Conservation (phyloP, 2,329 filamentous ascomycete species). For the Nakataea oryzae region DNA sequence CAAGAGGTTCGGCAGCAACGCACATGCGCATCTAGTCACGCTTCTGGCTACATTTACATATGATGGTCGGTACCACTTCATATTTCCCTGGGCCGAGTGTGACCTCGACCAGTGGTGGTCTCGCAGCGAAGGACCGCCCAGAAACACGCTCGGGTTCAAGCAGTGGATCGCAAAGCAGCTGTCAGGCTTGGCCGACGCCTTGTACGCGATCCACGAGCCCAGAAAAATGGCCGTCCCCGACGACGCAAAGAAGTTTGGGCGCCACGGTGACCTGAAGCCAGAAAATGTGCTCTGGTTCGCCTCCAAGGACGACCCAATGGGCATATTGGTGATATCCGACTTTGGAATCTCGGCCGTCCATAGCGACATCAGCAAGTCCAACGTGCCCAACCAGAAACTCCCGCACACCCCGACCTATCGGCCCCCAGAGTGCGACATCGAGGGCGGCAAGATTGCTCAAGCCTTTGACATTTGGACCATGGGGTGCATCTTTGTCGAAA, state of each 20-base stretch:
- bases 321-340: conserved; percentile 4
- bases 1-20: conserved; percentile 7
- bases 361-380: background rate
- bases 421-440: conserved; percentile 8
- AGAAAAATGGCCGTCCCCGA: background rate
- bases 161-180: conserved; percentile 10
- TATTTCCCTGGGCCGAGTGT: conserved; percentile 11
- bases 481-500: conserved; percentile 13
- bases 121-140: background rate
- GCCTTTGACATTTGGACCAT: conserved; percentile 13
- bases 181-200: conserved; percentile 7
- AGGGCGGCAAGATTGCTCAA: background rate
- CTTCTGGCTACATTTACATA: conserved; percentile 11
- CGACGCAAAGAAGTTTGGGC: background rate
- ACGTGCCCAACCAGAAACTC: background rate
- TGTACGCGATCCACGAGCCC: conserved; percentile 8
- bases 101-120: conserved; percentile 9
- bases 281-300: conserved; percentile 13
- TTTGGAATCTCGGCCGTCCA: conserved; percentile 8
- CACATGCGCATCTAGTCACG: conserved; percentile 9
- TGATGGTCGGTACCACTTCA: conserved; percentile 3
- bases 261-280: conserved; percentile 12
- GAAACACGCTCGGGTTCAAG: background rate
- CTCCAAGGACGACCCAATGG: background rate
- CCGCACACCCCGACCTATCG: conserved; percentile 2